A percentile compares a stretch with the other conserved stretches of the same genome.
phyloP scores from a whole-genome alignment of 768 basidiomycete genomes.

The Cubamyces sp. region DNA sequence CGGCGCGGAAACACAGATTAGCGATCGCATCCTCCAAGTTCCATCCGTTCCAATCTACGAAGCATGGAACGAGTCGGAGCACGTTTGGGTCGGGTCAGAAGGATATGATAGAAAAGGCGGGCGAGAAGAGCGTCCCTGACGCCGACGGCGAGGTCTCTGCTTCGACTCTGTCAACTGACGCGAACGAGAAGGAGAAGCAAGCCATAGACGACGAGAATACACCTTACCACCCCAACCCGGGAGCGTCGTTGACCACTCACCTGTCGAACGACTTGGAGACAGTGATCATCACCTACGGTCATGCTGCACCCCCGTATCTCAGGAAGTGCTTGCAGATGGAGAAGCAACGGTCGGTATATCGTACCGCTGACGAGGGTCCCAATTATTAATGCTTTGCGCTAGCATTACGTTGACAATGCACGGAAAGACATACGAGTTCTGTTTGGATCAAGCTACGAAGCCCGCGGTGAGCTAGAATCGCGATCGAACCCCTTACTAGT shows the following conservation, averaged over 20 bases:
- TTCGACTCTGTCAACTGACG: not conserved
- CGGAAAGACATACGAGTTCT: not conserved
- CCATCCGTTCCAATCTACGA: not conserved
- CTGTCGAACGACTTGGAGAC: not conserved
- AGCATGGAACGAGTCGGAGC: not conserved
- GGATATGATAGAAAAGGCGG: not conserved
- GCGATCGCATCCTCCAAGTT: not conserved
- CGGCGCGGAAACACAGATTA: not conserved
- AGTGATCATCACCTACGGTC: constrained; percentile 2
- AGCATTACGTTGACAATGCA: constrained; percentile 9
- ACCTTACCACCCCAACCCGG: not conserved
- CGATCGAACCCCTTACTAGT: not conserved
- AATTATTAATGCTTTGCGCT: not conserved
- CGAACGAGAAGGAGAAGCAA: not conserved
- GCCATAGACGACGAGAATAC: not conserved
- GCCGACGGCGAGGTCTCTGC: not conserved
- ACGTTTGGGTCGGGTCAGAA: not conserved
- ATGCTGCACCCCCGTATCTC: not conserved
- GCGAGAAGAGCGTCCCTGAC: not conserved
- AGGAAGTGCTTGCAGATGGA: not conserved
- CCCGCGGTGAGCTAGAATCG: not conserved
- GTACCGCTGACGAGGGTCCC: not conserved
- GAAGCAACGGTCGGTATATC: constrained; percentile 4
- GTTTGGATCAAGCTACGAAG: not conserved
- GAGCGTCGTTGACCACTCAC: not conserved